Percentiles rank a stretch among this genome's conserved stretches.
These are phyloP conservation scores for Parsonsia alboflavescens DNA, from an alignment of 257 asterid species.

Conservation along the genomic window DNA sequence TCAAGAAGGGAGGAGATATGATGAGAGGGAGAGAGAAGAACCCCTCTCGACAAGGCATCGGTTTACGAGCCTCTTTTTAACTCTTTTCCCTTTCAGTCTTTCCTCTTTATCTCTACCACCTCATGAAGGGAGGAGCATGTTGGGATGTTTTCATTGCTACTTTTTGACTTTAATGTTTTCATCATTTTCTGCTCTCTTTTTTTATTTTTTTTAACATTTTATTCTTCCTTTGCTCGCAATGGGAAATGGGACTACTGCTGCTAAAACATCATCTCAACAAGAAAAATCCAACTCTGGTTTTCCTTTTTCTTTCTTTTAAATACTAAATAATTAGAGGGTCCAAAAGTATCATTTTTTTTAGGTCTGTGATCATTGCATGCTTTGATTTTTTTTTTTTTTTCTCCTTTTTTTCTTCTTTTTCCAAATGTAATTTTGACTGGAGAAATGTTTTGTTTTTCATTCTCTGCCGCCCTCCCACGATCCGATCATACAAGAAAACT, in stretches of 20 bases:
- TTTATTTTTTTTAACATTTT: neutral
- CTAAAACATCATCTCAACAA: slow-evolving; percentile 7
- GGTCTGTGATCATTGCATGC: slow-evolving; percentile 5
- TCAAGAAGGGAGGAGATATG: neutral
- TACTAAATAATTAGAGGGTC: slow-evolving; percentile 6
- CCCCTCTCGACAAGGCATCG: slow-evolving; percentile 5
- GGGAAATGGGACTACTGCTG: neutral
- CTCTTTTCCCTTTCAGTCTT: slow-evolving; percentile 2
- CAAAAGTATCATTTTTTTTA: neutral
- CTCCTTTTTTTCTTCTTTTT: no score
- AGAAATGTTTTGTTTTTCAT: neutral
- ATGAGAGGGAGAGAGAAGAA: no score
- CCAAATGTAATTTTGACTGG: neutral
- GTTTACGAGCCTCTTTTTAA: slow-evolving; percentile 10
- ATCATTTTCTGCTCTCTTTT: neutral
- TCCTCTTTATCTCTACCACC: slow-evolving; percentile 3
- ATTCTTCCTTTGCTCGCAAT: neutral
- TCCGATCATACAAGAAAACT: neutral
- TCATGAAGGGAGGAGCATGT: slow-evolving; percentile 7
- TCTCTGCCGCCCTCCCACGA: no score
- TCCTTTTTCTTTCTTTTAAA: neutral
- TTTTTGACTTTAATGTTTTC: slow-evolving; percentile 20
- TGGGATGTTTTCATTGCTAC: slow-evolving; percentile 16
- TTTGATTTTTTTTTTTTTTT: neutral
- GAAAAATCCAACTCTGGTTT: neutral